phyloP scores from a whole-genome alignment of 768 basidiomycete species.

The Steccherinum ochraceum region DNA sequence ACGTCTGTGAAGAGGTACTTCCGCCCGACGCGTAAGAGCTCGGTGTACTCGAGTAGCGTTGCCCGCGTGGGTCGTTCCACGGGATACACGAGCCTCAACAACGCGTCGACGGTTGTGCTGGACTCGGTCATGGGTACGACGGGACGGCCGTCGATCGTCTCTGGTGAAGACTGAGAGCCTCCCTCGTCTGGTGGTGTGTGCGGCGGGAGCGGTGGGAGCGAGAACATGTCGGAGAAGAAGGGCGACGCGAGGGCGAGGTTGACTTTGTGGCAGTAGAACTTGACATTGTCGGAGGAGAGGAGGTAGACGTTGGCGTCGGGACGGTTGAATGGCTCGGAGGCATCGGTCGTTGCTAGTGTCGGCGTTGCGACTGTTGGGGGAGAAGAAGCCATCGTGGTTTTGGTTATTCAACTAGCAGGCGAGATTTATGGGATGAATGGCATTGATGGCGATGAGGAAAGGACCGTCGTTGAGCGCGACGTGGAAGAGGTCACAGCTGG shows the following conservation, averaged over 20 bases:
- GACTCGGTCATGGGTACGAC: conserved; percentile 6
- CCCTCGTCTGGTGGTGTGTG: too few species aligned
- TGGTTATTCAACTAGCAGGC: too few species aligned
- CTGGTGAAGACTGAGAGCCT: too few species aligned
- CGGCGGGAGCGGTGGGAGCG: conserved; percentile 1
- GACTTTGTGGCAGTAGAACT: conserved; percentile 4
- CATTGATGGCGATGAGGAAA: too few species aligned
- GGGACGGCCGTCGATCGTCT: not conserved
- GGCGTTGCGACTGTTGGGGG: too few species aligned
- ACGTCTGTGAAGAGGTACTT: too few species aligned
- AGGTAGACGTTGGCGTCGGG: not conserved
- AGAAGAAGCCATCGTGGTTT: too few species aligned
- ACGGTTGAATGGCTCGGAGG: conserved; percentile 4
- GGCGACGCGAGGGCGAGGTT: conserved; percentile 6
- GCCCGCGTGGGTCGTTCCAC: conserved; percentile 1
- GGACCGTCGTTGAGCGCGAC: too few species aligned
- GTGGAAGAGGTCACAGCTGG: too few species aligned
- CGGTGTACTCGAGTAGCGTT: not conserved
- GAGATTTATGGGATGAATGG: too few species aligned
- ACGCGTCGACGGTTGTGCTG: conserved; percentile 8
- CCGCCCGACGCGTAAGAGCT: conserved; percentile 4
- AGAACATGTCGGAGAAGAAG: conserved; percentile 9
- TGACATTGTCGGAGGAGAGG: conserved; percentile 2
- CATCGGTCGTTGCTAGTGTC: not conserved
- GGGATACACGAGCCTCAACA: conserved; percentile 17